Conservation (phyloP, 305 asterid genomes). For the Stenogyne calaminthoides region DNA sequence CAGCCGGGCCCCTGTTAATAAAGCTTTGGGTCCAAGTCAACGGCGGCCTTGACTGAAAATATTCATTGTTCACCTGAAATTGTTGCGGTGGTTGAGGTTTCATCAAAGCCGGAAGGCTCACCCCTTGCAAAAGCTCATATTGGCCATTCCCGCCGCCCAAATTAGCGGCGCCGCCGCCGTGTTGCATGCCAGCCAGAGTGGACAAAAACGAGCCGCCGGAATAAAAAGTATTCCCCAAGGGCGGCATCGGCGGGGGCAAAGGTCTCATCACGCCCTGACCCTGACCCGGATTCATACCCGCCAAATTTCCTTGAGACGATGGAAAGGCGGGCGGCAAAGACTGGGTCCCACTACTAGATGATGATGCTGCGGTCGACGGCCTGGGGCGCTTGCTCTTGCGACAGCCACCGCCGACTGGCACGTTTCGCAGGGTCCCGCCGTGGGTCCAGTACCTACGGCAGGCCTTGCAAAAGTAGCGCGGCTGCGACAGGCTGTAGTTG, state of each 20-base stretch:
- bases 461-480: constrained; percentile 54
- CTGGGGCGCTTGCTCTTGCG: constrained; percentile 40
- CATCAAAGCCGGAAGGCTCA: constrained; percentile 17
- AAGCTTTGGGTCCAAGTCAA: constrained; percentile 43
- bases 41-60: constrained; percentile 28
- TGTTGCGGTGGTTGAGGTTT: constrained; percentile 25
- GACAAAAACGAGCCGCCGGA: constrained; percentile 38
- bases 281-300: constrained; percentile 24
- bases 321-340: constrained; percentile 21
- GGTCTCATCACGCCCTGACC: background rate
- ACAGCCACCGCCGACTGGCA: constrained; percentile 54
- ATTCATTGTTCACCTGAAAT: constrained; percentile 29
- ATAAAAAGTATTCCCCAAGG: constrained; percentile 26
- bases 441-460: constrained; percentile 59
- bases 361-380: constrained; percentile 18
- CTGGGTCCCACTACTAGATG: constrained; percentile 25
- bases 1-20: constrained; percentile 21
- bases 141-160: constrained; percentile 29
- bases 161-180: constrained; percentile 23
- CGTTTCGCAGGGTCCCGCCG: constrained; percentile 55
- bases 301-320: background rate
- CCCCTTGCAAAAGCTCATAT: constrained; percentile 40
- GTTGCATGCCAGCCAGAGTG: constrained; percentile 43
- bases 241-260: constrained; percentile 30
- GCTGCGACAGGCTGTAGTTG: constrained; percentile 59